Conservation (phyloP, 1,139 yeast species). For the Magnusiomyces tetraspermus region DNA sequence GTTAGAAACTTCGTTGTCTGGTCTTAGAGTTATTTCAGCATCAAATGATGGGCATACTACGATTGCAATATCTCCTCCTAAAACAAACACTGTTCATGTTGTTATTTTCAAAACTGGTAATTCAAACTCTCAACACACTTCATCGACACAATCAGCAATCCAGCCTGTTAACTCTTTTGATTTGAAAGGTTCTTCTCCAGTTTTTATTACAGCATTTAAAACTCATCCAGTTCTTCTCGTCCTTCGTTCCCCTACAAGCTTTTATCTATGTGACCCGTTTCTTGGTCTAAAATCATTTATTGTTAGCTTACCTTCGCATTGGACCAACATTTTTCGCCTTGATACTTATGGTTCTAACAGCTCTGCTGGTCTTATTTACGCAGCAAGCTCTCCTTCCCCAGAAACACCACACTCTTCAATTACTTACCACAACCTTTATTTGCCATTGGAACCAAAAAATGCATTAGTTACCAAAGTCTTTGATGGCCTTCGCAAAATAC, state of each 20-base stretch:
- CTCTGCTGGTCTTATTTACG: slow-evolving; percentile 5
- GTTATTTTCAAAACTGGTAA: background rate
- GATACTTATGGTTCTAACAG: background rate
- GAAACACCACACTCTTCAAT: slow-evolving; percentile 1
- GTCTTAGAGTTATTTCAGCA: background rate
- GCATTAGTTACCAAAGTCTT: slow-evolving; percentile 36
- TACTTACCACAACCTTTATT: slow-evolving; percentile 6
- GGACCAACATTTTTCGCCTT: slow-evolving; percentile 14
- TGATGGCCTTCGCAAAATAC: slow-evolving; percentile 34
- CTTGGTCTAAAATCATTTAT: slow-evolving; percentile 42
- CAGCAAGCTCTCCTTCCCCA: background rate
- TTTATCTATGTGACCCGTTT: slow-evolving; percentile 57
- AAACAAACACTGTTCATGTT: background rate
- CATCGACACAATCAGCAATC: background rate
- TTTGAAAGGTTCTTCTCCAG: background rate
- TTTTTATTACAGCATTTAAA: background rate
- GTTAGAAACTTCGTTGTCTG: background rate
- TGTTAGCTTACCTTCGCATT: slow-evolving; percentile 14
- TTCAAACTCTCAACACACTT: background rate
- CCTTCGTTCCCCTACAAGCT: slow-evolving; percentile 13
- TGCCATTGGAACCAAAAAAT: slow-evolving; percentile 36
- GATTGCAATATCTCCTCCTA: background rate
- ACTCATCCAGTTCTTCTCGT: background rate
- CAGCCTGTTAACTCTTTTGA: slow-evolving; percentile 3
- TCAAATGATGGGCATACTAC: background rate